Evolutionary conservation across 2,329 filamentous ascomycete genomes (phyloP).

Genomic region (Paradendryphiella salina): DNA sequence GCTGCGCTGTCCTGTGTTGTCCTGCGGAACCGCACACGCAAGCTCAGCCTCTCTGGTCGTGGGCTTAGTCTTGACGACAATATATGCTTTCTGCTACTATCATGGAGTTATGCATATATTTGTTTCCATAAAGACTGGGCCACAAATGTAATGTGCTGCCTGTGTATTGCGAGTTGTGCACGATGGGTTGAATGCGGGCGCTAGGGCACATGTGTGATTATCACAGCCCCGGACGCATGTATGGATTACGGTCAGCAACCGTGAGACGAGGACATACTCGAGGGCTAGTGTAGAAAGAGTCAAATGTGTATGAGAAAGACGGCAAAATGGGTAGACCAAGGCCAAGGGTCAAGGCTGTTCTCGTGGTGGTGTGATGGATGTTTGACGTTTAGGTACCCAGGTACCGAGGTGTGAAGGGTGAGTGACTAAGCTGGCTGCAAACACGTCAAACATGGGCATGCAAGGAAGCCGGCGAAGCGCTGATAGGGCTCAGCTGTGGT

Average conservation of each 20-base stretch:
- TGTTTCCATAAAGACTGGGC: not conserved
- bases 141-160: not conserved
- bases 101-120: slow-evolving; percentile 6
- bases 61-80: not conserved
- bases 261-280: not conserved
- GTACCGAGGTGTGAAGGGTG: not conserved
- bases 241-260: not conserved
- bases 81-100: slow-evolving; percentile 1
- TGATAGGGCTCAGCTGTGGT: slow-evolving; percentile 15
- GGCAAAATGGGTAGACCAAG: too few species aligned
- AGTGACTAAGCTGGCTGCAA: slow-evolving; percentile 10
- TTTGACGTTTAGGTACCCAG: not conserved
- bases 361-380: too few species aligned
- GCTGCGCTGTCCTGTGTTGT: not conserved
- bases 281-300: too few species aligned
- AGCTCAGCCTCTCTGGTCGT: not conserved
- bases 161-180: not conserved
- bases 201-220: not conserved
- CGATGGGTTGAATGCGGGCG: not conserved
- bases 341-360: too few species aligned
- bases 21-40: not conserved
- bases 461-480: slow-evolving; percentile 13
- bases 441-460: slow-evolving; percentile 14
- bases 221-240: too few species aligned
- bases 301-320: too few species aligned